phyloP scores from a whole-genome alignment of 345 rosid species.

The Camelina laxa region DNA sequence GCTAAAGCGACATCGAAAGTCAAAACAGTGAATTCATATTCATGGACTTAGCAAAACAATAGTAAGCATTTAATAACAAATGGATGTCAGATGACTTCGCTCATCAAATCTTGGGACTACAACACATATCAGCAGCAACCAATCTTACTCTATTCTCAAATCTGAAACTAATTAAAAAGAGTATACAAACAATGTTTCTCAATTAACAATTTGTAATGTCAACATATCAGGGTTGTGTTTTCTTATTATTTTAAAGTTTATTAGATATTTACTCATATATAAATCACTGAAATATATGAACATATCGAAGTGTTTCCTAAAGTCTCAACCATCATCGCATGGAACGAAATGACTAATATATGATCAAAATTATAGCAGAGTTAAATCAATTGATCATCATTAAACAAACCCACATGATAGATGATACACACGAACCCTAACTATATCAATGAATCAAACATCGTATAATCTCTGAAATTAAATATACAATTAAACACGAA shows the following conservation, averaged over 20 bases:
- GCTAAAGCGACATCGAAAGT: conserved; percentile 31
- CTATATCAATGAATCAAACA: conserved; percentile 5
- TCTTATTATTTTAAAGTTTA: neutral
- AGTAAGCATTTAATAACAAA: conserved; percentile 32
- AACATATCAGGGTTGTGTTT: neutral
- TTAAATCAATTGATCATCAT: neutral
- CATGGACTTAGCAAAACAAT: conserved; percentile 35
- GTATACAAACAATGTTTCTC: neutral
- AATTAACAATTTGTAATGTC: neutral
- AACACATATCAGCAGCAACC: conserved; percentile 34
- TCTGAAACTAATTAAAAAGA: neutral
- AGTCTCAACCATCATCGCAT: conserved; percentile 29
- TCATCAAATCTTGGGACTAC: conserved; percentile 30
- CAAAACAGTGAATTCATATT: conserved; percentile 34
- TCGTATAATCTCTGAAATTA: neutral
- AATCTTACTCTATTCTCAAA: neutral
- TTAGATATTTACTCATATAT: neutral
- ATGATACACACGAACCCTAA: conserved; percentile 35
- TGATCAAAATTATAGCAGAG: neutral
- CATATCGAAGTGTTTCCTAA: conserved; percentile 1
- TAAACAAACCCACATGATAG: conserved; percentile 9
- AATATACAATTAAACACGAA: neutral
- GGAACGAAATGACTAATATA: conserved; percentile 27
- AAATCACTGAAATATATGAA: conserved; percentile 11
- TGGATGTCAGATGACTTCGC: conserved; percentile 7